These are phyloP conservation scores for Chaetomium fimeti DNA, from an alignment of 495 filamentous ascomycete genomes.

Conservation along the genomic window DNA sequence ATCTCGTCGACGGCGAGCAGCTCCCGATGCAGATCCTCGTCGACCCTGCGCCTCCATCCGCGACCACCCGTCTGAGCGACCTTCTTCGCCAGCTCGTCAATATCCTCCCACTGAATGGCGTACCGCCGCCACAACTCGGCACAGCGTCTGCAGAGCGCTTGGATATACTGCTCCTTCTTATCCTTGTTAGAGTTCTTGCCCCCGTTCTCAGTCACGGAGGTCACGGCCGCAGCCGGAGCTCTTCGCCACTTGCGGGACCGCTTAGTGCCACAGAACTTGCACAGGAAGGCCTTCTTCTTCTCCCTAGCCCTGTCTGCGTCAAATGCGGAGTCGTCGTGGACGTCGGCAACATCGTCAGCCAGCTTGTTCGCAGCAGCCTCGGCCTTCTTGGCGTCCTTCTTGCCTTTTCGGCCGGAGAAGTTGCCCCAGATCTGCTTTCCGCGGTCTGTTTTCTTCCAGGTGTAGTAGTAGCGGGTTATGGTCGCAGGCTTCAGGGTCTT, in stretches of 20 bases:
- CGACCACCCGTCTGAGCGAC: conserved; percentile 77
- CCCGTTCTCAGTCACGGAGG: conserved; percentile 64
- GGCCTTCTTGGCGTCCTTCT: conserved; percentile 73
- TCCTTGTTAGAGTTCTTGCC: conserved; percentile 63
- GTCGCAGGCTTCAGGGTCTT: conserved; percentile 73
- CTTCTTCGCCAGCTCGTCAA: conserved; percentile 92
- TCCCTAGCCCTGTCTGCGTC: conserved; percentile 80
- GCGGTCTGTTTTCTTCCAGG: conserved; percentile 92
- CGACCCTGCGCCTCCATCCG: conserved; percentile 81
- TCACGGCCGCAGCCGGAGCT: conserved; percentile 76
- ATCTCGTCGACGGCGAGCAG: conserved; percentile 55
- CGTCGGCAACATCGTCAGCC: conserved; percentile 88
- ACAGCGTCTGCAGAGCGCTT: conserved; percentile 86
- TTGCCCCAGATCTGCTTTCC: conserved; percentile 87
- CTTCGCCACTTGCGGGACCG: conserved; percentile 87
- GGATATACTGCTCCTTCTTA: conserved; percentile 70
- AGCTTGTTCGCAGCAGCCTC: conserved; percentile 67
- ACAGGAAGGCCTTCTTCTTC: conserved; percentile 81
- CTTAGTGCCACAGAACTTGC: conserved; percentile 86
- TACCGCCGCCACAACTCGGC: conserved; percentile 92
- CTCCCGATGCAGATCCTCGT: conserved; percentile 88
- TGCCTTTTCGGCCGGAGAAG: conserved; percentile 79
- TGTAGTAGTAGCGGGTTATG: conserved; percentile 91
- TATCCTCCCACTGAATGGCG: conserved; percentile 90
- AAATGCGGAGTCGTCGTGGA: conserved; percentile 93